These are phyloP conservation scores for Purshia tridentata DNA, from an alignment of 306 rosid genomes.

Conservation along the genomic window DNA sequence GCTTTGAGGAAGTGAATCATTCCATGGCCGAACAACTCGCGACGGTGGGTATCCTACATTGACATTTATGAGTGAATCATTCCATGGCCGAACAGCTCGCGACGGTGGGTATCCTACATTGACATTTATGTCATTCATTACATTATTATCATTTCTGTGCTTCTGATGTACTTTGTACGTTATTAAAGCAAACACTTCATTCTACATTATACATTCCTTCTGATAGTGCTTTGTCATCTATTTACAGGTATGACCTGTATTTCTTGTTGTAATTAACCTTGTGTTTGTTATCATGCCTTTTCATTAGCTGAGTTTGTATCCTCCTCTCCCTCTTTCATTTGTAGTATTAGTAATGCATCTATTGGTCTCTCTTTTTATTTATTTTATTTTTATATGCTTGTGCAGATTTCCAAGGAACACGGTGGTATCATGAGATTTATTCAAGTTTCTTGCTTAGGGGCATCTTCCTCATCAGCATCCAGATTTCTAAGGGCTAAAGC, in stretches of 20 bases:
- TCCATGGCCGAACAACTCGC: conserved; percentile 93
- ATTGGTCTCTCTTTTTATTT: background rate
- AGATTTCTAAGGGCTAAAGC: conserved; percentile 84
- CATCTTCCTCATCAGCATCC: conserved; percentile 83
- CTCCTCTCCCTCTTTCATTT: background rate
- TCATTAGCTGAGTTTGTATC: background rate
- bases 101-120: conserved; percentile 38
- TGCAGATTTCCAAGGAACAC: conserved; percentile 94
- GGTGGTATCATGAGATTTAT: conserved; percentile 94
- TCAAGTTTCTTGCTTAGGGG: conserved; percentile 92
- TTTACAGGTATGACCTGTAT: too few species aligned
- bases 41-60: conserved; percentile 38
- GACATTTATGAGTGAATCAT: conserved; percentile 49
- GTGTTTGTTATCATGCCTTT: background rate
- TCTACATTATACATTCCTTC: too few species aligned
- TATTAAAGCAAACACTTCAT: too few species aligned
- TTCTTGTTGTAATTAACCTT: background rate
- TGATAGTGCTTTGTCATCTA: too few species aligned
- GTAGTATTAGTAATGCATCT: background rate
- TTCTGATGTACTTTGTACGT: background rate
- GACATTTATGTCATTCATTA: background rate
- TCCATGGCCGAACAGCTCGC: conserved; percentile 93
- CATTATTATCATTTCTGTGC: background rate
- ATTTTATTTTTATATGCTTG: background rate
- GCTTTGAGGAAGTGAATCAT: conserved; percentile 93